Base-by-base conservation (phyloP, 176 grass and related monocot species). In the Zoysia pacifica region DNA sequence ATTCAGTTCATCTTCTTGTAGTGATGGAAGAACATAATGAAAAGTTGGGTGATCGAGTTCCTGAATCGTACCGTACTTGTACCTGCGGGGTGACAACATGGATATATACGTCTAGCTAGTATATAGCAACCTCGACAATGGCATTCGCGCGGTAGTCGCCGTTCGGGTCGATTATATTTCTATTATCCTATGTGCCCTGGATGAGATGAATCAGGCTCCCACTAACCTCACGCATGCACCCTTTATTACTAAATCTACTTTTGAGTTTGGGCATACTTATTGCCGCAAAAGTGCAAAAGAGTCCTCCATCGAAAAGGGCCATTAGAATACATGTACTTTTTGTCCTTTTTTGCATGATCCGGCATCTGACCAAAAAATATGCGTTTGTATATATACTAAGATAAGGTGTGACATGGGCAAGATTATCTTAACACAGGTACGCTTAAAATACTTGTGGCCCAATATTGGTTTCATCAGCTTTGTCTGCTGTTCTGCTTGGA, bases 241-340 rank as follows among this genome's bases (percentile, higher is more conserved):
- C 40, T 36, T 28, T 28, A 28, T 28, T 76, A 54, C 52, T 55
- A n/a, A 58, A 18, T 58, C n/a, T 54, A 13, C 36, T 70, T 62
- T 28, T 28, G 28, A 28, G 28, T 28, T 28, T 71, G 18, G 0
- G 7, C 13, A 45, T 77, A 62, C 0, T 78, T 78, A 63, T 64
- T 43, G 46, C 45, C 13, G 38, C 46, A 62, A 77, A 84, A 70
- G 82, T 52, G 82, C 36, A 69, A 43, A 62, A 8, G 48, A 36
- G 8, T 51, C 74, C 46, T 12, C 28, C 28, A 28, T 28, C 47
- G 8, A 62, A 84, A 70, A 75, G 74, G 11, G 18, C 19, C 65
- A 62, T 42, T 10, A 61, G 41, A 63, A 84, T 78, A 11, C 44
- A 49, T 1, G 59, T 37, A 36, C 73, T 6, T 64, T 77, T 64